These are phyloP conservation scores for Dendrocalamus sinicus DNA, from an alignment of 176 grass and related monocot species.

Conservation along the genomic window DNA sequence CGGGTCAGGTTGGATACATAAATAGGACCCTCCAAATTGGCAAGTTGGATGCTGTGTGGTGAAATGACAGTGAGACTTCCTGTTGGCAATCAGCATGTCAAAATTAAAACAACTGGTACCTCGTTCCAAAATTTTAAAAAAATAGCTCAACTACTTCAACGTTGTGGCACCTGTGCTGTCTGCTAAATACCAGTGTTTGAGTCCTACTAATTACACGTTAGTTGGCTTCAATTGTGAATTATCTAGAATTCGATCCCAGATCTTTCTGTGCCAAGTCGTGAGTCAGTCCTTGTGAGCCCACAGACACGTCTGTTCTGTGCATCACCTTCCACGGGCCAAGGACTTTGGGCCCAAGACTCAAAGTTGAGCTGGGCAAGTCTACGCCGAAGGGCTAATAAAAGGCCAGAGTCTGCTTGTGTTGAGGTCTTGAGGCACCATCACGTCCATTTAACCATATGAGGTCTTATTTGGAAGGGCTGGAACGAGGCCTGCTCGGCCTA, in stretches of 20 bases:
- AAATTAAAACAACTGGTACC: background rate
- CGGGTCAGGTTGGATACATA: background rate
- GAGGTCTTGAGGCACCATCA: background rate
- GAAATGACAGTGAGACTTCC: background rate
- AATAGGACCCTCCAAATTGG: background rate
- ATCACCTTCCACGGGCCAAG: no score
- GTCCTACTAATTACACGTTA: background rate
- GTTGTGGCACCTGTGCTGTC: background rate
- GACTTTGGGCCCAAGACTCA: background rate
- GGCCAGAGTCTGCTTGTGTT: background rate
- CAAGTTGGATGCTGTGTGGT: background rate
- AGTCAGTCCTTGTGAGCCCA: no score
- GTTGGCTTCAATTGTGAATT: background rate
- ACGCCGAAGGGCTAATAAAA: no score
- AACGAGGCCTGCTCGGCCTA: background rate
- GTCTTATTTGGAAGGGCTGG: no score
- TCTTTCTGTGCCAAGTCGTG: background rate
- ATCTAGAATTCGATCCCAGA: background rate
- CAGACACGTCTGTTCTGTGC: no score
- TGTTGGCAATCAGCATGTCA: background rate
- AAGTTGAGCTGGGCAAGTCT: background rate
- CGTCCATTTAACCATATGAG: background rate
- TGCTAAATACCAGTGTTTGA: background rate
- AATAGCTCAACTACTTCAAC: background rate
- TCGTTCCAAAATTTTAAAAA: background rate